Base-by-base conservation (phyloP, 2,329 filamentous ascomycete genomes). In the Cytospora leucostoma region DNA sequence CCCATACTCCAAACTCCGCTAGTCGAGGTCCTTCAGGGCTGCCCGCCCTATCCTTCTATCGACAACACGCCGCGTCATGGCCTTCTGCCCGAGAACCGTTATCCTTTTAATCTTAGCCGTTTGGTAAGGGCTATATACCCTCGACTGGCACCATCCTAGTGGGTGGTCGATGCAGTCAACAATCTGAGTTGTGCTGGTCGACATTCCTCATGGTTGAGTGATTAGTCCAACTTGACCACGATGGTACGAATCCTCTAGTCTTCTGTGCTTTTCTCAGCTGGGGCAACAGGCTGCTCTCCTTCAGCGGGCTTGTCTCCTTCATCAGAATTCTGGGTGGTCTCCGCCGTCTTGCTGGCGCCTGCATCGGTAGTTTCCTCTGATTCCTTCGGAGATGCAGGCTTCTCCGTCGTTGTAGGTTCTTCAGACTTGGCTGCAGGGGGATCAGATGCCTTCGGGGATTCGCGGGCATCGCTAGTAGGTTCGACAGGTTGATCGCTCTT, bases 391-490 rank as follows among this genome's bases (percentile, higher is more conserved):
- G 64, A 61, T 65, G 65, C 49, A 0, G 54, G 59, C 58, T 71
- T 67, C 47, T 68, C 66, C 12, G 52, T 19, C 15, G 19, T 32
- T 15, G 27, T 68, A n/a, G 63, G 60, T 49, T 74, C 69, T 19
- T 64, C 12, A 13, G 65, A 55, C 44, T 69, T 64, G 4, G 65
- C 12, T 1, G 50, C 38, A 15, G 64, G 59, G 40, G 59, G n/a
- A 1, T 27, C 37, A 10, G 63, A n/a, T 13, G 37, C 49, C 19
- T 51, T 40, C 8, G 37, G 38, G 6, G 53, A 47, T 7, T 37
- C 52, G 47, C 56, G 35, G 4, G 8, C 13, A 15, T 51, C 53
- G 2, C 37, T 27, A 7, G 27, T 34, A 10, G 15, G 3, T 34
- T 59, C 54, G 2, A 17, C 19, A 8, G 50, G 57, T 21, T 70